Conservation (phyloP, 768 basidiomycete species). For the Ramaria rubella region DNA sequence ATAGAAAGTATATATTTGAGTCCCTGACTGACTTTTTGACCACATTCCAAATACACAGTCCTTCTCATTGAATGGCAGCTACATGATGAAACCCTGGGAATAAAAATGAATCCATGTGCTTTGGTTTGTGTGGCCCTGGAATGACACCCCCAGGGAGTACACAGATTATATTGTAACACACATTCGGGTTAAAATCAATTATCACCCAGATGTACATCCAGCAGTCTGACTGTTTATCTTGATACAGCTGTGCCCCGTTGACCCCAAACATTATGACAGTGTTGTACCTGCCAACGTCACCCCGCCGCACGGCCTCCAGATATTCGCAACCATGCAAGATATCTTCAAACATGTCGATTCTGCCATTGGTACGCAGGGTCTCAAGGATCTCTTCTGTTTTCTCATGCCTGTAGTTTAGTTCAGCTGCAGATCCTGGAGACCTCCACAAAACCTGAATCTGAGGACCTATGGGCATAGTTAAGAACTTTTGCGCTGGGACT, state of each 20-base stretch:
- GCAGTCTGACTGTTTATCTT: no score
- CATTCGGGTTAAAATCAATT: constrained; percentile 18
- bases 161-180: constrained; percentile 25
- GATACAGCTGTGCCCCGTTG: constrained; percentile 27
- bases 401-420: constrained; percentile 11
- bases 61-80: no score
- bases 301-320: constrained; percentile 11
- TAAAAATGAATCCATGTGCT: constrained; percentile 27
- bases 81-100: no score
- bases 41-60: no score
- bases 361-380: neutral
- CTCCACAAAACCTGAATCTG: constrained; percentile 14
- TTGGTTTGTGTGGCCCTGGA: constrained; percentile 16
- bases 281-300: constrained; percentile 12
- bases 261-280: constrained; percentile 18
- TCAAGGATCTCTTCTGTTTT: constrained; percentile 6
- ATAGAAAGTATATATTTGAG: no score
- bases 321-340: constrained; percentile 12
- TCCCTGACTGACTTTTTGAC: no score
- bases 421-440: constrained; percentile 8
- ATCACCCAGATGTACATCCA: constrained; percentile 28
- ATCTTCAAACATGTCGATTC: constrained; percentile 7
- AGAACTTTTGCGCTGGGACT: constrained; percentile 11
- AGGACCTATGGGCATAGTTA: constrained; percentile 17
- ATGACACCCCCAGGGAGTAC: constrained; percentile 25